A percentile compares a stretch with the other conserved stretches of the same genome.
Conservation (phyloP, 768 basidiomycete species). For the Fomitopsis serialis region DNA sequence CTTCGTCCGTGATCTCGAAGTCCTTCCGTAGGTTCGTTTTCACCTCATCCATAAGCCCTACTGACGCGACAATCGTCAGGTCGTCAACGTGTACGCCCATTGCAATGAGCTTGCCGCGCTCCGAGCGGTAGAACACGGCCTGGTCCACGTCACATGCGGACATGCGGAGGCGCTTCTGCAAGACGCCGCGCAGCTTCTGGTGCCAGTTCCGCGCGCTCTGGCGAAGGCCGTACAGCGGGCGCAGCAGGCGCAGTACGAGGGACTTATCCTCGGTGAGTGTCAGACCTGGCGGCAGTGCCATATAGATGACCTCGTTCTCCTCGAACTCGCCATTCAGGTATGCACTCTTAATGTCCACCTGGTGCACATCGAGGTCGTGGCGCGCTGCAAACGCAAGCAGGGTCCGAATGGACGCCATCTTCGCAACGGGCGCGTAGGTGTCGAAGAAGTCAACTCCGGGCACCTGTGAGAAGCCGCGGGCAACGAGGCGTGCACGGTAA, state of each 20-base stretch:
- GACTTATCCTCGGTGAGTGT: not conserved
- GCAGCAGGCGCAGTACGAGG: not conserved
- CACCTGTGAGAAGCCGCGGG: slow-evolving; percentile 29
- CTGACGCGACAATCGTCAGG: slow-evolving; percentile 1
- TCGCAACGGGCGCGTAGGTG: slow-evolving; percentile 25
- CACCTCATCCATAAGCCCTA: slow-evolving; percentile 2
- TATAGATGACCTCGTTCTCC: slow-evolving; percentile 14
- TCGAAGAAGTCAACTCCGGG: slow-evolving; percentile 23
- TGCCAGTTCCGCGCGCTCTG: slow-evolving; percentile 11
- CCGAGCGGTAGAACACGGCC: slow-evolving; percentile 9
- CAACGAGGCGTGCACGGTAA: slow-evolving; percentile 21
- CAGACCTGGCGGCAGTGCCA: slow-evolving; percentile 26
- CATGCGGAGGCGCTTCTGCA: slow-evolving; percentile 4
- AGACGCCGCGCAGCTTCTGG: not conserved
- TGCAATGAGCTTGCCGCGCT: not conserved
- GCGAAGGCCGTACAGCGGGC: slow-evolving; percentile 11
- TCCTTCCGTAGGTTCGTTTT: not conserved
- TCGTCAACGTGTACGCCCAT: slow-evolving; percentile 3
- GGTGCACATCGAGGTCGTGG: slow-evolving; percentile 22
- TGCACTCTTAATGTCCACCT: slow-evolving; percentile 28
- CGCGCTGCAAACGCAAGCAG: slow-evolving; percentile 24
- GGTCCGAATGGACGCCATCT: slow-evolving; percentile 21
- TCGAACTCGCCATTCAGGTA: slow-evolving; percentile 22
- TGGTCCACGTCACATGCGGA: slow-evolving; percentile 7
- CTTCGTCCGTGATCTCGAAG: slow-evolving; percentile 7